Conservation (phyloP, 1,139 yeast species). For the Kurtzmaniella quercitrusa region DNA sequence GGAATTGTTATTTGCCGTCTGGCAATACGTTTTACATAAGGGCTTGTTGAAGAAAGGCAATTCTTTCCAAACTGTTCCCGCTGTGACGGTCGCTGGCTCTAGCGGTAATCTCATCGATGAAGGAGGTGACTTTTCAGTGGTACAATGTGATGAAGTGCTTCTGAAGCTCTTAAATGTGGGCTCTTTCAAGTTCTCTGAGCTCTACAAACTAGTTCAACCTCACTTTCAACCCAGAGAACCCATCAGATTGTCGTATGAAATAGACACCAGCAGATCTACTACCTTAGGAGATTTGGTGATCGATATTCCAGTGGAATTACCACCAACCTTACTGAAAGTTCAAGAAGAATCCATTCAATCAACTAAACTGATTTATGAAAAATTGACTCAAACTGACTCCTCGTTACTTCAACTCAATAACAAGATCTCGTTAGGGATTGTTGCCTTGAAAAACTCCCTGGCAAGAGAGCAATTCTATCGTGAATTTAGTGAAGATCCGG, state of each 20-base stretch:
- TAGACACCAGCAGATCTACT: constrained; percentile 70
- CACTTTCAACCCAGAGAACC: constrained; percentile 77
- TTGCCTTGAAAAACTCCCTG: constrained; percentile 58
- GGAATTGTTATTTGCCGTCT: constrained; percentile 76
- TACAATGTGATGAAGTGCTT: constrained; percentile 66
- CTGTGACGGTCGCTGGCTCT: constrained; percentile 25
- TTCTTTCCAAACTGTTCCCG: constrained; percentile 32
- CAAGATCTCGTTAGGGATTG: constrained; percentile 58
- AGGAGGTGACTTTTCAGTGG: constrained; percentile 40
- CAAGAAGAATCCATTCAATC: constrained; percentile 38
- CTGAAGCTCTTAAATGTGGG: constrained; percentile 51
- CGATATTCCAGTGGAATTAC: constrained; percentile 66
- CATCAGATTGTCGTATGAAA: constrained; percentile 65
- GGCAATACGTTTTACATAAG: constrained; percentile 84
- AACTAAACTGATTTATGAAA: constrained; percentile 37
- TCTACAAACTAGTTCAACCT: constrained; percentile 59
- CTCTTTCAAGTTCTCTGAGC: constrained; percentile 63
- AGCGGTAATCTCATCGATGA: constrained; percentile 17
- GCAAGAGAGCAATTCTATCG: constrained; percentile 57
- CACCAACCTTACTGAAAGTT: constrained; percentile 37
- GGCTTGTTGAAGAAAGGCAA: constrained; percentile 50
- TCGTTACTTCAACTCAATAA: constrained; percentile 54
- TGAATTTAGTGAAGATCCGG: constrained; percentile 73
- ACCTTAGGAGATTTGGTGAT: constrained; percentile 78
- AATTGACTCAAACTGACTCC: constrained; percentile 40